These are phyloP conservation scores for Paraphysoderma sedebokerense DNA, from an alignment of 371 early-diverging fungal genomes.

Conservation along the genomic window DNA sequence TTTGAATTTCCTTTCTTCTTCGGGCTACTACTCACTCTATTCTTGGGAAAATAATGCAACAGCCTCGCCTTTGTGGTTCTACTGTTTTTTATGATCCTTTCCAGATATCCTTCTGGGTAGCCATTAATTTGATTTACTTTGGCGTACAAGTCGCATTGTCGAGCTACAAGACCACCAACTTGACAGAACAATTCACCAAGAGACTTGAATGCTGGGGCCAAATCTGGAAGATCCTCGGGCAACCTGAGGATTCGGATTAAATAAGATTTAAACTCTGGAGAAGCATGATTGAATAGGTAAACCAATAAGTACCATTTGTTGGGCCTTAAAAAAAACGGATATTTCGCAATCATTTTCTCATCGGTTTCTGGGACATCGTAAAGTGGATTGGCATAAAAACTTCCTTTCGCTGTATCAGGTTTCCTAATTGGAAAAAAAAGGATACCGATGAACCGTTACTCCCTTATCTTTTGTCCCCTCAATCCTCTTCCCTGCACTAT, in stretches of 20 bases:
- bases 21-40: too few species aligned
- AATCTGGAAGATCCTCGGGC: constrained; percentile 16
- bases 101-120: constrained; percentile 15
- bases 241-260: constrained; percentile 13
- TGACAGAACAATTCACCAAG: constrained; percentile 29
- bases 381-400: constrained; percentile 29
- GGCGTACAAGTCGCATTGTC: constrained; percentile 31
- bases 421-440: too few species aligned
- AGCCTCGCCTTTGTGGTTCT: constrained; percentile 33
- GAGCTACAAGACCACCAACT: constrained; percentile 29
- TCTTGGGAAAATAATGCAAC: constrained; percentile 36
- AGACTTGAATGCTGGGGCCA: constrained; percentile 17
- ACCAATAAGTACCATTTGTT: not conserved
- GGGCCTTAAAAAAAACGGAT: constrained; percentile 2
- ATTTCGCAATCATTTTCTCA: constrained; percentile 1
- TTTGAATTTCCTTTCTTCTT: too few species aligned
- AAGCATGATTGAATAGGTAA: not conserved
- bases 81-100: constrained; percentile 16
- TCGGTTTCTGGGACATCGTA: constrained; percentile 15
- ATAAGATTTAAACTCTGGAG: not conserved
- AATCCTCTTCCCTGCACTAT: too few species aligned
- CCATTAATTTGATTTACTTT: constrained; percentile 3
- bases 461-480: too few species aligned
- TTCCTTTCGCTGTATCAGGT: constrained; percentile 21
- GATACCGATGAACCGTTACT: too few species aligned